phyloP scores from a whole-genome alignment of 306 rosid genomes.

The Vigna unguiculata region DNA sequence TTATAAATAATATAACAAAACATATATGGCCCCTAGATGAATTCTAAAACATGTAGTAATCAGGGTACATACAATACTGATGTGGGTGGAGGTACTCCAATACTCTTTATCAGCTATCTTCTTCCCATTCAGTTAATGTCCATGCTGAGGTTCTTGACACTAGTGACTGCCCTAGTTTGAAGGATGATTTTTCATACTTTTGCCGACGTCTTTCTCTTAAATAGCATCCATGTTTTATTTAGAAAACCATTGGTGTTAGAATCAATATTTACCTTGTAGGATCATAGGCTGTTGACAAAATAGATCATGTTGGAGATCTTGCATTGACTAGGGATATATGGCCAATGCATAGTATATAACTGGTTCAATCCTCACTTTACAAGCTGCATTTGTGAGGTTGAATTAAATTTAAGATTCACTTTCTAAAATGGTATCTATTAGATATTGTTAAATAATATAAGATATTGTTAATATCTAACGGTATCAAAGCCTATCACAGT shows the following conservation, averaged over 20 bases:
- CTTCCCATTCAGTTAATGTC: slow-evolving; percentile 13
- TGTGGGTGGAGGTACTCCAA: slow-evolving; percentile 17
- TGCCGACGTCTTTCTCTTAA: background rate
- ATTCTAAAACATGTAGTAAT: slow-evolving; percentile 13
- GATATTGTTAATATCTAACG: too few species aligned
- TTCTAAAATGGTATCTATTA: too few species aligned
- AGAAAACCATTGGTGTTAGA: background rate
- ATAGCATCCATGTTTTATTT: slow-evolving; percentile 17
- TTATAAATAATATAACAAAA: slow-evolving; percentile 7
- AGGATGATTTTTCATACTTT: slow-evolving; percentile 21
- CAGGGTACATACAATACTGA: background rate
- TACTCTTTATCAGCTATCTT: slow-evolving; percentile 10
- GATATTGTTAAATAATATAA: too few species aligned
- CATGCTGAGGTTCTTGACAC: slow-evolving; percentile 8
- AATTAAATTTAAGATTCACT: too few species aligned
- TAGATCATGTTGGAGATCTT: too few species aligned
- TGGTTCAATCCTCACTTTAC: background rate
- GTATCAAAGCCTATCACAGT: too few species aligned
- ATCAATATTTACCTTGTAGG: background rate
- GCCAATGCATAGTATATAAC: too few species aligned
- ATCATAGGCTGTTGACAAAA: background rate
- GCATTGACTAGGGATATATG: too few species aligned
- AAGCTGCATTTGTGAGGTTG: background rate
- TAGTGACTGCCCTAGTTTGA: slow-evolving; percentile 17
- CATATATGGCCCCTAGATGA: slow-evolving; percentile 14